These are phyloP conservation scores for Metarhizium brunneum DNA, from an alignment of 2,329 filamentous ascomycete genomes.

Conservation along the genomic window DNA sequence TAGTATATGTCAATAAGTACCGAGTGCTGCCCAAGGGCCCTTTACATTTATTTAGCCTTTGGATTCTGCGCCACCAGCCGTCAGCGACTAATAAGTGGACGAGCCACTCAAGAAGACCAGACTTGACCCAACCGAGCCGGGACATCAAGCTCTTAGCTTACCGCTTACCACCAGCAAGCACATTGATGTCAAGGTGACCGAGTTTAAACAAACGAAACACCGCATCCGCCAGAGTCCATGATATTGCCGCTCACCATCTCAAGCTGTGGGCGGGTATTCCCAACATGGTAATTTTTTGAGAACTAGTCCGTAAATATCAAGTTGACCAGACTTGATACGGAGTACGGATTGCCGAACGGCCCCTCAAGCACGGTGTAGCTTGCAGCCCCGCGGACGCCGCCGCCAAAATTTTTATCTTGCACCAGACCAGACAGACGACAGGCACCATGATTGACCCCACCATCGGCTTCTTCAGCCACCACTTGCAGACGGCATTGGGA, in stretches of 20 bases:
- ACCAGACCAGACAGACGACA: not conserved
- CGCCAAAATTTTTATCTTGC: constrained; percentile 2
- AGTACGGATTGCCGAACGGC: not conserved
- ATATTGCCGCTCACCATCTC: not conserved
- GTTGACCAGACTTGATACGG: not conserved
- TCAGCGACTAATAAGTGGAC: too few species aligned
- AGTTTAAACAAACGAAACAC: too few species aligned
- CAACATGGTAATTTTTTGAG: not conserved
- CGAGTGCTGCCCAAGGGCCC: too few species aligned
- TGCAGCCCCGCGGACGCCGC: constrained; percentile 1
- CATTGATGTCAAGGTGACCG: too few species aligned
- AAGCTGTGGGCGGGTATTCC: not conserved
- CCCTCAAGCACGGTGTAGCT: not conserved
- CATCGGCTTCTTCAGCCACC: not conserved
- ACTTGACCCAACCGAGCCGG: too few species aligned
- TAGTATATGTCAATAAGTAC: too few species aligned
- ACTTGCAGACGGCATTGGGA: not conserved
- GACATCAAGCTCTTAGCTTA: too few species aligned
- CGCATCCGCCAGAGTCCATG: too few species aligned
- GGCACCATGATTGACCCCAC: not conserved
- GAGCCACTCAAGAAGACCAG: too few species aligned
- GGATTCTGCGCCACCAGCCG: too few species aligned
- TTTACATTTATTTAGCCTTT: too few species aligned
- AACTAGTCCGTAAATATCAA: not conserved
- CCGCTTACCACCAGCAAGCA: too few species aligned